phyloP scores from a whole-genome alignment of 129 eudicot species.

The Ambrosia artemisiifolia region DNA sequence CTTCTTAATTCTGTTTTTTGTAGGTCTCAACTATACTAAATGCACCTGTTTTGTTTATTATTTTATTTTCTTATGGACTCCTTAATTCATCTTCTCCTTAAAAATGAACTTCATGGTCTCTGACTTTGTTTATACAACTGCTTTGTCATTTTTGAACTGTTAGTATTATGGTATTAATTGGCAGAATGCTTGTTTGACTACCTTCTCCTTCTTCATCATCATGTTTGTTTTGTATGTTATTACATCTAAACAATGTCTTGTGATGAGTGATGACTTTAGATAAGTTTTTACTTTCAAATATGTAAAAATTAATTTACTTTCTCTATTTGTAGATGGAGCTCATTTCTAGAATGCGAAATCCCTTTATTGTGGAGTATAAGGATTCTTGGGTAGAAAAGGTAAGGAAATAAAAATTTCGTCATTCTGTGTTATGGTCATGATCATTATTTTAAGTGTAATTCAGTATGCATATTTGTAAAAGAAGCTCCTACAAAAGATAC shows the following conservation, averaged over 20 bases:
- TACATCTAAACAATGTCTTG: slow-evolving; percentile 7
- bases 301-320: slow-evolving; percentile 12
- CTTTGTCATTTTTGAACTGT: neutral
- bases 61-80: neutral
- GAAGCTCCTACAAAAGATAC: neutral
- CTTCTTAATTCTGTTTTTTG: slow-evolving; percentile 14
- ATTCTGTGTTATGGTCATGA: slow-evolving; percentile 12
- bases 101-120: slow-evolving; percentile 4
- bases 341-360: slow-evolving; percentile 80
- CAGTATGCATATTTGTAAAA: slow-evolving; percentile 7
- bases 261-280: slow-evolving; percentile 14
- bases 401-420: slow-evolving; percentile 8
- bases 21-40: slow-evolving; percentile 4
- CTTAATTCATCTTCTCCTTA: neutral
- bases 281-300: slow-evolving; percentile 7
- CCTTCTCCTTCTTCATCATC: neutral
- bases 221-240: slow-evolving; percentile 7
- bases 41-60: slow-evolving; percentile 1
- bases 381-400: slow-evolving; percentile 99
- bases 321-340: slow-evolving; percentile 77
- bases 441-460: slow-evolving; percentile 1
- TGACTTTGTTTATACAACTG: neutral
- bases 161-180: neutral
- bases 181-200: neutral
- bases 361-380: slow-evolving; percentile 92